Evolutionary conservation across 2,329 filamentous ascomycete genomes (phyloP), one percentile per base, ranked within the genome.

Genomic region (Cladosporium phlei): DNA sequence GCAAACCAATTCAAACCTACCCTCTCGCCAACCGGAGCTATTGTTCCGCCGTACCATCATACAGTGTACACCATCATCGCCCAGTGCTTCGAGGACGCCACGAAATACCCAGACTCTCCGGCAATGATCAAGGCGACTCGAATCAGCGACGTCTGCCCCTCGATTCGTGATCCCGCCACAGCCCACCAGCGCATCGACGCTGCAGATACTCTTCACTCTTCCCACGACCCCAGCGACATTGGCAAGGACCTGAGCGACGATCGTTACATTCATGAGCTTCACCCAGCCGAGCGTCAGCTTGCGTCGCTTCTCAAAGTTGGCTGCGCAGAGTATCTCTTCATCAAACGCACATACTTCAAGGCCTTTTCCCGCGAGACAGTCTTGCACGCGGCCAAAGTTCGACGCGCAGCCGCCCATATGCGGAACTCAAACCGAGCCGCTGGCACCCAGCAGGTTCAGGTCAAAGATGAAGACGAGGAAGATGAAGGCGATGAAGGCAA

Each of bases 331-430:
- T 60, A 60, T 47, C 28, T 61, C 11, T 24, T 62, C 1, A 30
- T 59, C 29, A 58, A 59, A 40, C 38, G 56, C 10, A 43, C 34
- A 12, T 61, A 58, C 49, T 61, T 53, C 46, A 30, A 44, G 4
- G 46, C 35, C 2, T 56, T 56, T 17, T 35, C 42, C 3, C 21
- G 42, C 8, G 42, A 45, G 7, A 28, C 24, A 6, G 32, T 37
- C 22, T 12, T 45, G 4, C 21, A 28, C 22, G 24, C 32, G 10
- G 14, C 35, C 14, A 45, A 45, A 24, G 30, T 45, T 11, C 22
- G 42, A 11, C 22, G 30, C 10, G 24, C 42, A 28, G 16, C 22
- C 8, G 42, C 42, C n/a, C 24, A 28, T n/a, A n/a, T n/a, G n/a
- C n/a, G n/a, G n/a, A n/a, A n/a, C n/a, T n/a, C n/a, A n/a, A n/a